phyloP scores from a whole-genome alignment of 805 yeast species.

The Cyberlindnera mycetangii region DNA sequence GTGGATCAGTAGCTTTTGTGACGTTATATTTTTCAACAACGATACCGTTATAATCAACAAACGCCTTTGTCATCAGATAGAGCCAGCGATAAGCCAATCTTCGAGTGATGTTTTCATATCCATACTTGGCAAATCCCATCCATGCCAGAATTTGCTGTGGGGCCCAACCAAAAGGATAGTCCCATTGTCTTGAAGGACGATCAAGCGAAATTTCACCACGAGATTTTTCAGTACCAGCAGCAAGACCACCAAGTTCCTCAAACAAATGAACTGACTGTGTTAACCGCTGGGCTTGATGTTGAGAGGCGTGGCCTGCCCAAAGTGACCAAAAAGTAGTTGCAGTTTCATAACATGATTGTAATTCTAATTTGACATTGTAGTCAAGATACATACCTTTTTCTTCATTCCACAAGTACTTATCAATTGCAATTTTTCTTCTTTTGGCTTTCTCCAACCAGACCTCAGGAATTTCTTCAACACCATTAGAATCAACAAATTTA shows the following conservation, averaged over 20 bases:
- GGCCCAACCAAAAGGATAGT: conserved; percentile 97
- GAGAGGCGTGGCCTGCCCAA: conserved; percentile 73
- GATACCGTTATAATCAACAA: conserved; percentile 89
- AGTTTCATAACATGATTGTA: conserved; percentile 68
- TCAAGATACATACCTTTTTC: conserved; percentile 76
- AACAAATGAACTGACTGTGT: conserved; percentile 63
- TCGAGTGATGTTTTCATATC: conserved; percentile 58
- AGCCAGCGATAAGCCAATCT: conserved; percentile 86
- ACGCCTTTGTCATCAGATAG: conserved; percentile 82
- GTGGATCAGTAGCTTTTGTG: conserved; percentile 77
- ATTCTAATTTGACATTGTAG: conserved; percentile 59
- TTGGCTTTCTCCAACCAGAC: conserved; percentile 64
- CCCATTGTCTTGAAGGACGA: conserved; percentile 96
- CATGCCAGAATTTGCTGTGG: conserved; percentile 96
- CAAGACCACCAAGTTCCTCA: conserved; percentile 88
- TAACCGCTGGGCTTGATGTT: conserved; percentile 64
- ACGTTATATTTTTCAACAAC: conserved; percentile 96
- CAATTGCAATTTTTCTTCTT: conserved; percentile 50
- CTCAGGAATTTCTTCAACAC: conserved; percentile 40
- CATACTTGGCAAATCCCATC: conserved; percentile 78
- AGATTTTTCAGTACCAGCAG: conserved; percentile 73
- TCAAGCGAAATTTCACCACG: conserved; percentile 67
- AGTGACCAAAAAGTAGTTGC: conserved; percentile 92
- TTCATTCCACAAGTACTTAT: conserved; percentile 82
- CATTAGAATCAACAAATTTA: conserved; percentile 38